Evolutionary conservation across 176 grass and related monocot genomes (phyloP), one percentile per base, ranked within the genome.

Genomic region (Miscanthus lutarioriparius): DNA sequence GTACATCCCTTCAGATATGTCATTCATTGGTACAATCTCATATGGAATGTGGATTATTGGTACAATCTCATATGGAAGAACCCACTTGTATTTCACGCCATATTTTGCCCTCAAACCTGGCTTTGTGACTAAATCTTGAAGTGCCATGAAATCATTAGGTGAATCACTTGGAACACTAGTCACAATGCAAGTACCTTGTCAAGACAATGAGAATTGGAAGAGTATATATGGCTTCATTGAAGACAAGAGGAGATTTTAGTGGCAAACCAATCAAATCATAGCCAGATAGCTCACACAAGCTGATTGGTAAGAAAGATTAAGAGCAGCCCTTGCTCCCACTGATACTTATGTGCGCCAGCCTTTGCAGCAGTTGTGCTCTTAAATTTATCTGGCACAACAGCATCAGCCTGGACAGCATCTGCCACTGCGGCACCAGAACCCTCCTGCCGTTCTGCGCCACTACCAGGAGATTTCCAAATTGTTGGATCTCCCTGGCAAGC

Each of bases 1-100:
- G 88, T 88, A 74, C 88, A 92, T 37, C 93, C 93, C 88, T 92
- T 95, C 48, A 95, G 80, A 73, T 95, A 95, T 65, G 86, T 90
- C 74, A 90, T 16, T 74, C 76, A 88, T 64, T 35, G 33, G 33
- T 35, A 35, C 33, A 35, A 35, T 35, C 33, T 35, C 33, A 35
- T 35, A 35, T 35, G 2, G 93, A 67, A 95, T 91, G 58, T 92
- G 87, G 75, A 95, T 95, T 45, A 95, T 87, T 32, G 93, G 90
- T 28, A 88, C 38, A 48, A 92, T 72, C 76, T 87, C 75, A 76
- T 82, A 87, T 7, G 93, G 88, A 22, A 95, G 64, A 74, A 44
- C 11, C 43, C 88, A 92, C 64, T 92, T 86, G 33, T 95, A 90
- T 84, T 89, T 92, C 14, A 91, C 88, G 2, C 88, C 90, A 76